A percentile compares a stretch with the other conserved stretches of the same genome.
These are phyloP conservation scores for Rhynchosporium graminicola DNA, from an alignment of 2,329 filamentous ascomycete species.

Conservation along the genomic window DNA sequence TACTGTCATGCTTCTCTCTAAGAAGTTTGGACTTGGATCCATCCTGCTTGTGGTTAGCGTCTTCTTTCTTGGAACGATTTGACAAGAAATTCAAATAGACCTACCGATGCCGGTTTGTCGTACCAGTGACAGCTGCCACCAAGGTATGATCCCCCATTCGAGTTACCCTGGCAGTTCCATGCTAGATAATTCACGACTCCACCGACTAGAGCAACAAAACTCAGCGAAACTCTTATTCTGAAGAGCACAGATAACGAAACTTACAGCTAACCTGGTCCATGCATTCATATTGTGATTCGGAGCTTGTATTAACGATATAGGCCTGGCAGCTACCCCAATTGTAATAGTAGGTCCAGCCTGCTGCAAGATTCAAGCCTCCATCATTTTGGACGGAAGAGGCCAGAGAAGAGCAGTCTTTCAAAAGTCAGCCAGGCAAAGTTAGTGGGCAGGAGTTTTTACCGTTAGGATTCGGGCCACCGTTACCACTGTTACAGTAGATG, in stretches of 20 bases:
- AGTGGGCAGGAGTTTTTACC: neutral
- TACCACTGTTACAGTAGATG: neutral
- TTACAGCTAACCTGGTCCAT: neutral
- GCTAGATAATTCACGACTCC: neutral
- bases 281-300: neutral
- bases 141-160: neutral
- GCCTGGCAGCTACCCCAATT: neutral
- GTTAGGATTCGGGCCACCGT: neutral
- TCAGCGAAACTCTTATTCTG: neutral
- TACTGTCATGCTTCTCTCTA: neutral
- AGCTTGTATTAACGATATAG: neutral
- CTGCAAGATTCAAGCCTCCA: neutral
- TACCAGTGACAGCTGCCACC: slow-evolving; percentile 1
- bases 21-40: neutral
- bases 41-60: neutral
- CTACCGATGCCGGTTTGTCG: neutral
- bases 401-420: neutral
- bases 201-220: neutral
- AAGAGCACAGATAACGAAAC: neutral
- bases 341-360: neutral
- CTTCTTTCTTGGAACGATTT: neutral
- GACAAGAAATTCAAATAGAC: neutral
- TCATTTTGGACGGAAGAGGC: neutral
- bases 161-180: neutral
- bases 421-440: neutral